These are phyloP conservation scores for Arthrocladium fulminans DNA, from an alignment of 2,329 filamentous ascomycete genomes.

Conservation along the genomic window DNA sequence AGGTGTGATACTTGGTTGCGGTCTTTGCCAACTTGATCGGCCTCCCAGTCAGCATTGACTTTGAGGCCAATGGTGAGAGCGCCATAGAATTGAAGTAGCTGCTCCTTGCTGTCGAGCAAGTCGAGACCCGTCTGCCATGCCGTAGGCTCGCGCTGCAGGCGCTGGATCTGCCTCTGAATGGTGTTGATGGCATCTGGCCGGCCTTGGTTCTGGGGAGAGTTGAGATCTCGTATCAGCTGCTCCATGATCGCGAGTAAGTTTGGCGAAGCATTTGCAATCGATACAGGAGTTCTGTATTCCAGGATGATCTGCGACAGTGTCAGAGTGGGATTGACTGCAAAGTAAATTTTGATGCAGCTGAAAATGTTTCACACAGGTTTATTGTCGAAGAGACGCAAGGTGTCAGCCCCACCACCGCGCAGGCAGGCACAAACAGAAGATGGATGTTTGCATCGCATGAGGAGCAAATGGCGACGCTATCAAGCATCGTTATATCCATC, in stretches of 20 bases:
- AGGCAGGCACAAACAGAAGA: neutral
- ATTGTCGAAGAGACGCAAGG: neutral
- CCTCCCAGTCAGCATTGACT: constrained; percentile 72
- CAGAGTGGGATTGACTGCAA: neutral
- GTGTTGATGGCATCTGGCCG: constrained; percentile 22
- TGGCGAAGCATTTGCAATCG: neutral
- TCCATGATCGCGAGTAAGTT: constrained; percentile 15
- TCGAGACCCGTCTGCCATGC: constrained; percentile 81
- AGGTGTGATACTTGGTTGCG: constrained; percentile 27
- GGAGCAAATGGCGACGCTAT: neutral
- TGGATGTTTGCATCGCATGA: neutral
- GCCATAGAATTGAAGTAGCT: constrained; percentile 82
- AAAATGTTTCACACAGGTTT: neutral
- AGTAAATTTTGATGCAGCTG: neutral
- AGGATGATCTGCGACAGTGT: too few relatives aligned
- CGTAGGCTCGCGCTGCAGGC: constrained; percentile 65
- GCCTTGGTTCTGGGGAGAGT: constrained; percentile 19
- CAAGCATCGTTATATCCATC: neutral
- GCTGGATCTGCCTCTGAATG: constrained; percentile 68
- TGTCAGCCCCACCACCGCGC: neutral
- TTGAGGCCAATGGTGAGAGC: constrained; percentile 90
- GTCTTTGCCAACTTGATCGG: constrained; percentile 28
- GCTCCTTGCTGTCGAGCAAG: constrained; percentile 58
- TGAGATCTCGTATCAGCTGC: constrained; percentile 18
- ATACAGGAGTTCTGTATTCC: too few relatives aligned